These are phyloP conservation scores for Flaveria brownii DNA, from an alignment of 129 eudicot genomes.

Conservation along the genomic window DNA sequence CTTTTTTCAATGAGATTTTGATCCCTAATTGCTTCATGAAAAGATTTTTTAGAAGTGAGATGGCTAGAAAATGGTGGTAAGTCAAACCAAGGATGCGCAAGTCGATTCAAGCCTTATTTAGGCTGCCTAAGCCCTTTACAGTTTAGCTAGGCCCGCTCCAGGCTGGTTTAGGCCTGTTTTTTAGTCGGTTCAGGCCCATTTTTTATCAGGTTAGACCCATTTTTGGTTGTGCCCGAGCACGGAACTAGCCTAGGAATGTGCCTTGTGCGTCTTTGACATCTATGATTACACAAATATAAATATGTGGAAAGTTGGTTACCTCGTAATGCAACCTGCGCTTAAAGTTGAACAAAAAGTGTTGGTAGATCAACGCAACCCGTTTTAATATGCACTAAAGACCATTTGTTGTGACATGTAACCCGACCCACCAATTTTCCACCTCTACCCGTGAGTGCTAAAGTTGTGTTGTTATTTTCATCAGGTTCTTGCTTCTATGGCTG, in stretches of 20 bases:
- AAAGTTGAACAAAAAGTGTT: not conserved
- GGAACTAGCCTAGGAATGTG: not conserved
- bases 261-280: not conserved
- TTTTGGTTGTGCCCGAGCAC: too few relatives aligned
- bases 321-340: not conserved
- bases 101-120: not conserved
- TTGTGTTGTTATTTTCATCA: slow-evolving; percentile 33
- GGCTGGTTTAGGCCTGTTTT: not conserved
- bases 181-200: not conserved
- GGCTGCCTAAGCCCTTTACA: too few relatives aligned
- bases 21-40: not conserved
- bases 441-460: slow-evolving; percentile 22
- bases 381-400: not conserved
- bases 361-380: not conserved
- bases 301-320: not conserved
- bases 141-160: not conserved
- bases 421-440: too few relatives aligned
- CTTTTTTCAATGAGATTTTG: not conserved
- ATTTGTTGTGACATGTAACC: not conserved
- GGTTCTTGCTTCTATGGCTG: slow-evolving; percentile 82
- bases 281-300: not conserved
- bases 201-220: not conserved
- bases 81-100: not conserved
- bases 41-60: not conserved
- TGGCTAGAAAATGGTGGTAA: not conserved